Evolutionary conservation across 225 moss, liverwort and hornwort species (phyloP).

Genomic region (Pseudoscleropodium purum): DNA sequence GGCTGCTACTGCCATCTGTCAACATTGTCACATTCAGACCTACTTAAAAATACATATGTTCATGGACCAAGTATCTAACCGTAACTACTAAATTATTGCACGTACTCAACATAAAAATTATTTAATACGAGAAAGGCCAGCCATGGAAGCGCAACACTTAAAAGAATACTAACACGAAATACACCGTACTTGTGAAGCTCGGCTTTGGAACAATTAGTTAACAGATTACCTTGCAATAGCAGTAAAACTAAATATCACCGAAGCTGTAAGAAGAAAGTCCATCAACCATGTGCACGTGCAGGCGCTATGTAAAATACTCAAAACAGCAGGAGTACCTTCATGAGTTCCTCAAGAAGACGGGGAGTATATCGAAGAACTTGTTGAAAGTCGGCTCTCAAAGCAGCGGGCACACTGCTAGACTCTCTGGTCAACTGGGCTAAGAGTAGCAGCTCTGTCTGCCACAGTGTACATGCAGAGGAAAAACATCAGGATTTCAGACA

Average conservation of each 20-base stretch:
- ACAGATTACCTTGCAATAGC: background rate
- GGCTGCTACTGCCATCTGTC: constrained; percentile 85
- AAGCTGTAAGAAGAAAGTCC: background rate
- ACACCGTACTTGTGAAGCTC: background rate
- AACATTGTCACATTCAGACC: background rate
- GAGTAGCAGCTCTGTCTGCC: constrained; percentile 87
- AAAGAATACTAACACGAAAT: background rate
- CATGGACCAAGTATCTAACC: background rate
- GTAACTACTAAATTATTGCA: background rate
- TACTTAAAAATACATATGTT: background rate
- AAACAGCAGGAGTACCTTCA: constrained; percentile 50
- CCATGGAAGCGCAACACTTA: background rate
- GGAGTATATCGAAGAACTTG: constrained; percentile 73
- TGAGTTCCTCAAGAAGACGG: constrained; percentile 91
- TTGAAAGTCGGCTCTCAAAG: constrained; percentile 67
- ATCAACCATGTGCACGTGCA: background rate
- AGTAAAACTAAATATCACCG: background rate
- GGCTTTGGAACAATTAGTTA: background rate
- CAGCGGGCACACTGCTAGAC: constrained; percentile 48
- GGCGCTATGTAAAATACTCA: background rate
- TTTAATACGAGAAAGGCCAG: background rate
- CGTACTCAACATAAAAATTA: background rate
- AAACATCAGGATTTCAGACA: background rate
- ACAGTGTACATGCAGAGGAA: constrained; percentile 7
- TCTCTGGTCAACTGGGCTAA: constrained; percentile 83